Evolutionary conservation across 345 rosid genomes (phyloP).

Genomic region (Lepidium didymum): DNA sequence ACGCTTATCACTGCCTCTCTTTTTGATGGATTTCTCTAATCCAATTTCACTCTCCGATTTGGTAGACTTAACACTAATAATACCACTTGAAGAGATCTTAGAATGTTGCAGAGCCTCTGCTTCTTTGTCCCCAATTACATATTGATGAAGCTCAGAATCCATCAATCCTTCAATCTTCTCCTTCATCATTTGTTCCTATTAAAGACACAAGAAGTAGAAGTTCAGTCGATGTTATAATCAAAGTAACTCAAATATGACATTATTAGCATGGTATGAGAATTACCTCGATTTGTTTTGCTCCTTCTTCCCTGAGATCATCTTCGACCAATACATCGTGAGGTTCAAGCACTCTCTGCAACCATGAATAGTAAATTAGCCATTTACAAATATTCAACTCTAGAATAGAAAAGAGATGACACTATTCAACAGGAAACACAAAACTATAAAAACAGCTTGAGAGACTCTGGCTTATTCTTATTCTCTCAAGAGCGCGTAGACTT

Average conservation of each 20-base stretch:
- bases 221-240: constrained; percentile 45
- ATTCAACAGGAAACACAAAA: background rate
- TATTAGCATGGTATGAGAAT: background rate
- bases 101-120: constrained; percentile 56
- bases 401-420: background rate
- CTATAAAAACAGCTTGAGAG: background rate
- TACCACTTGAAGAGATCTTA: constrained; percentile 45
- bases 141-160: constrained; percentile 51
- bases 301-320: constrained; percentile 80
- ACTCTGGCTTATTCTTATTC: background rate
- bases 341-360: constrained; percentile 48
- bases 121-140: constrained; percentile 57
- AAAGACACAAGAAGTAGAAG: constrained; percentile 26
- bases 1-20: constrained; percentile 42
- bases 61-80: constrained; percentile 50
- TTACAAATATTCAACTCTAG: background rate
- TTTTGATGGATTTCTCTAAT: constrained; percentile 36
- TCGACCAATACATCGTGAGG: constrained; percentile 69
- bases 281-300: constrained; percentile 82
- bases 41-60: constrained; percentile 27
- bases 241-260: background rate
- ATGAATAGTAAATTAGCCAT: background rate
- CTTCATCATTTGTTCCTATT: constrained; percentile 56
- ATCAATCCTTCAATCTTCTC: constrained; percentile 42
- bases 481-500: background rate